Conservation (phyloP, 2,329 filamentous ascomycete species). For the Tolypocladium album region DNA sequence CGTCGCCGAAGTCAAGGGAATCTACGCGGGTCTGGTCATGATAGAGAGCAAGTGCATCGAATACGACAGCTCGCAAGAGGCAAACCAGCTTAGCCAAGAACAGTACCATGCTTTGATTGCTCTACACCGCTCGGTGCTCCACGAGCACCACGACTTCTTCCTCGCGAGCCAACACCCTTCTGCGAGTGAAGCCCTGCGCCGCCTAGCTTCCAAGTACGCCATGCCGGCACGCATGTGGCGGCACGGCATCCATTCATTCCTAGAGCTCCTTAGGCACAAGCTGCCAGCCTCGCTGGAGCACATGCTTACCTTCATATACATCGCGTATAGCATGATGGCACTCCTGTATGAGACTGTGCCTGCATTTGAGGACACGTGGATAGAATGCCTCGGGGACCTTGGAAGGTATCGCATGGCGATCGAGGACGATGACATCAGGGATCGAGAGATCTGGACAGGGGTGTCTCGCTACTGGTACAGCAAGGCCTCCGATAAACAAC, state of each 20-base stretch:
- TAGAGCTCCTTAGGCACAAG: conserved; percentile 65
- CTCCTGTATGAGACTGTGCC: conserved; percentile 78
- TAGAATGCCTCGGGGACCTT: conserved; percentile 83
- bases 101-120: conserved; percentile 81
- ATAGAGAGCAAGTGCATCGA: conserved; percentile 84
- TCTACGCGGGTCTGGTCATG: conserved; percentile 75
- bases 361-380: conserved; percentile 79
- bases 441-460: conserved; percentile 71
- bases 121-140: conserved; percentile 66
- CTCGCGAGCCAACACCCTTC: conserved; percentile 79
- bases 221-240: conserved; percentile 96
- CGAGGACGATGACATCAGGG: conserved; percentile 66
- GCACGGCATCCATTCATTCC: conserved; percentile 77
- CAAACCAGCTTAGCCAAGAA: conserved; percentile 43
- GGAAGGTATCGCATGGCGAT: conserved; percentile 82
- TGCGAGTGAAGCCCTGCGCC: conserved; percentile 54
- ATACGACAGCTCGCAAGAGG: conserved; percentile 52
- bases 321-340: conserved; percentile 85
- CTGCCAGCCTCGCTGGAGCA: conserved; percentile 72
- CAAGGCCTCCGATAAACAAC: conserved; percentile 66
- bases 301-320: conserved; percentile 84
- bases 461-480: conserved; percentile 79
- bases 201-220: conserved; percentile 67
- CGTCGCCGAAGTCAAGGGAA: conserved; percentile 69
- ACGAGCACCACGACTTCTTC: conserved; percentile 82